phyloP scores from a whole-genome alignment of 352 stramenopile species.

The Globisporangium middletonii region DNA sequence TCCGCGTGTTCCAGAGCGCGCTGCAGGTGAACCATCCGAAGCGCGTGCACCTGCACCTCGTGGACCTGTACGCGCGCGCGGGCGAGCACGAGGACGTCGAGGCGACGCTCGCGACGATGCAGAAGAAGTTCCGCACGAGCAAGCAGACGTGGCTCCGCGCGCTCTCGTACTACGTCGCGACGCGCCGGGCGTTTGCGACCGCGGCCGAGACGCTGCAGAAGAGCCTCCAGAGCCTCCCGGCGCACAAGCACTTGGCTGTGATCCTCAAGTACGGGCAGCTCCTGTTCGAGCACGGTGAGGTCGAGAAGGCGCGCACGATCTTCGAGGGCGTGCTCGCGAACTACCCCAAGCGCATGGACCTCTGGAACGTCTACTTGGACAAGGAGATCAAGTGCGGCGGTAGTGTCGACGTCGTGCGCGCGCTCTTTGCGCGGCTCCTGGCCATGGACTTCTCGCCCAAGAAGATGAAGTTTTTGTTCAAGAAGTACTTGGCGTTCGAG shows the following conservation, averaged over 20 bases:
- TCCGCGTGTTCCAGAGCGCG: constrained; percentile 89
- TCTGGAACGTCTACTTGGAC: constrained; percentile 97
- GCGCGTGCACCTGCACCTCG: constrained; percentile 92
- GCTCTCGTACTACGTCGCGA: constrained; percentile 86
- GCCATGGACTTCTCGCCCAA: constrained; percentile 94
- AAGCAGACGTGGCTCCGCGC: constrained; percentile 88
- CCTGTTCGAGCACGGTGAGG: constrained; percentile 91
- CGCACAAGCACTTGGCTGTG: constrained; percentile 93
- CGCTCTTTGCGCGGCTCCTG: constrained; percentile 89
- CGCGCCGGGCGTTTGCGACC: constrained; percentile 53
- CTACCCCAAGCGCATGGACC: constrained; percentile 94
- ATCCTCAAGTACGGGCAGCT: constrained; percentile 95
- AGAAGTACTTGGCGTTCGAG: constrained; percentile 95
- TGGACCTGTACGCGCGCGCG: constrained; percentile 87
- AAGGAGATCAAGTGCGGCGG: constrained; percentile 94
- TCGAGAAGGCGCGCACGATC: constrained; percentile 93
- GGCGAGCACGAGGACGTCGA: constrained; percentile 63
- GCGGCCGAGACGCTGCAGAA: constrained; percentile 89
- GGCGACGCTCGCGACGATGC: constrained; percentile 76
- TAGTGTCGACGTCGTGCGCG: constrained; percentile 74
- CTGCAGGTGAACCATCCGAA: constrained; percentile 94
- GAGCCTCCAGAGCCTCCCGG: constrained; percentile 87
- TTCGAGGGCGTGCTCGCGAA: constrained; percentile 93
- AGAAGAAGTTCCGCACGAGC: constrained; percentile 91
- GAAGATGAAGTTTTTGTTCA: constrained; percentile 98